phyloP scores from a whole-genome alignment of 805 yeast species.

The Saccharomyces paradoxus region DNA sequence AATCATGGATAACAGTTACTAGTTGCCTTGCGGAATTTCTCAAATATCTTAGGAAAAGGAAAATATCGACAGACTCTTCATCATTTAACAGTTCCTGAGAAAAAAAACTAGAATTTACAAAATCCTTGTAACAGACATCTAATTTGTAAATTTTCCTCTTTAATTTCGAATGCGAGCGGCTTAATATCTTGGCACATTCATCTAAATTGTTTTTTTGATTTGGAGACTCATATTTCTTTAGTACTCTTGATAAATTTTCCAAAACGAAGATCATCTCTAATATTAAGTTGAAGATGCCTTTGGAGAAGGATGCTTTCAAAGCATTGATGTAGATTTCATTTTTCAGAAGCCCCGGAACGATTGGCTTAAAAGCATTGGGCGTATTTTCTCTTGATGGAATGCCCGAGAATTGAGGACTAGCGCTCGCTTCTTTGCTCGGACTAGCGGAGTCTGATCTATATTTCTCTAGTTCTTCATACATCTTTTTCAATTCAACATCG shows the following conservation, averaged over 20 bases:
- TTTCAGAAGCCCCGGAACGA: slow-evolving; percentile 1
- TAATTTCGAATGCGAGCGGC: slow-evolving; percentile 15
- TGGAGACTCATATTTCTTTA: slow-evolving; percentile 5
- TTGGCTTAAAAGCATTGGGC: not conserved
- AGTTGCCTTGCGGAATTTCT: slow-evolving; percentile 35
- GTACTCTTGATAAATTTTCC: slow-evolving; percentile 15
- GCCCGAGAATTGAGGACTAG: slow-evolving; percentile 17
- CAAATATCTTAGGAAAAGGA: slow-evolving; percentile 35
- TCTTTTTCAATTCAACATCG: slow-evolving; percentile 11
- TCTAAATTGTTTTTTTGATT: slow-evolving; percentile 1
- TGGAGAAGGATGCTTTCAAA: slow-evolving; percentile 29
- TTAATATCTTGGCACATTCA: slow-evolving; percentile 5
- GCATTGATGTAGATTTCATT: slow-evolving; percentile 24
- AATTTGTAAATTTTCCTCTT: slow-evolving; percentile 27
- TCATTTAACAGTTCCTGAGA: slow-evolving; percentile 30
- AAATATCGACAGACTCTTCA: slow-evolving; percentile 32
- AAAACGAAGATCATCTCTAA: slow-evolving; percentile 28
- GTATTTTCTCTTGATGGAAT: slow-evolving; percentile 23
- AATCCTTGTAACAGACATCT: slow-evolving; percentile 31
- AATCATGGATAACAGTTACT: slow-evolving; percentile 20
- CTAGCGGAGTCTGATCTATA: not conserved
- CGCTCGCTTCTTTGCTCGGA: not conserved
- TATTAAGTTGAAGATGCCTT: slow-evolving; percentile 24
- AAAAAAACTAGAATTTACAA: slow-evolving; percentile 32
- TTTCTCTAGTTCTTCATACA: slow-evolving; percentile 6